These are phyloP conservation scores for Cyphellophora europaea DNA, from an alignment of 2,329 filamentous ascomycete species.

Conservation along the genomic window DNA sequence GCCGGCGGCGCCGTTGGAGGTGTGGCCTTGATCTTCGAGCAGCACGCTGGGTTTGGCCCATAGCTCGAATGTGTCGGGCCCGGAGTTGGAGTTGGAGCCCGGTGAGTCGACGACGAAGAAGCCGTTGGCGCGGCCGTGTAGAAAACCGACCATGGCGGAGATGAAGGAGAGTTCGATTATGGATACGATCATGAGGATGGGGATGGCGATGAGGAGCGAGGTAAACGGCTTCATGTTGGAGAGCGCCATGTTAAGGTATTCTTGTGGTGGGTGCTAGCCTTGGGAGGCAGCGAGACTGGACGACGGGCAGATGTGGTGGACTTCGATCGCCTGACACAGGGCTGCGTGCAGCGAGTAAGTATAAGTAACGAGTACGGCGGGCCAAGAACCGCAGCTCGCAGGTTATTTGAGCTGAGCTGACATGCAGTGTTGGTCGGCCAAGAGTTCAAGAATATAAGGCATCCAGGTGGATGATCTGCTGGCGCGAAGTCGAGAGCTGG, in stretches of 20 bases:
- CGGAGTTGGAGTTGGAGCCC: slow-evolving; percentile 1
- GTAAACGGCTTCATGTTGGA: slow-evolving; percentile 2
- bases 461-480: too few species aligned
- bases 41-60: slow-evolving; percentile 13
- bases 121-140: slow-evolving; percentile 15
- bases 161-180: slow-evolving; percentile 16
- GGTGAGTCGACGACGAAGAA: slow-evolving; percentile 14
- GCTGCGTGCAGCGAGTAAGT: too few species aligned
- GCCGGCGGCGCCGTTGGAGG: slow-evolving; percentile 18
- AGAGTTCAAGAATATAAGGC: too few species aligned
- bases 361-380: too few species aligned
- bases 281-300: too few species aligned
- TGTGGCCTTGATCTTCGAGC: slow-evolving; percentile 15
- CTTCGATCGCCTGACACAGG: too few species aligned
- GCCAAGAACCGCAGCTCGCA: too few species aligned
- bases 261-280: slow-evolving; percentile 1
- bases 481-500: too few species aligned
- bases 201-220: slow-evolving; percentile 4
- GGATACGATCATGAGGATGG: slow-evolving; percentile 11
- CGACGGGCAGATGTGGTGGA: background rate
- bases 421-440: too few species aligned
- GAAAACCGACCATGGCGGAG: slow-evolving; percentile 16
- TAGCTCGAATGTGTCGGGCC: slow-evolving; percentile 8
- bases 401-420: too few species aligned
- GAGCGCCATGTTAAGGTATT: slow-evolving; percentile 1